Percentiles rank a stretch among this genome's conserved stretches.
These are phyloP conservation scores for Lepidium didymum DNA, from an alignment of 345 rosid genomes.

Conservation along the genomic window DNA sequence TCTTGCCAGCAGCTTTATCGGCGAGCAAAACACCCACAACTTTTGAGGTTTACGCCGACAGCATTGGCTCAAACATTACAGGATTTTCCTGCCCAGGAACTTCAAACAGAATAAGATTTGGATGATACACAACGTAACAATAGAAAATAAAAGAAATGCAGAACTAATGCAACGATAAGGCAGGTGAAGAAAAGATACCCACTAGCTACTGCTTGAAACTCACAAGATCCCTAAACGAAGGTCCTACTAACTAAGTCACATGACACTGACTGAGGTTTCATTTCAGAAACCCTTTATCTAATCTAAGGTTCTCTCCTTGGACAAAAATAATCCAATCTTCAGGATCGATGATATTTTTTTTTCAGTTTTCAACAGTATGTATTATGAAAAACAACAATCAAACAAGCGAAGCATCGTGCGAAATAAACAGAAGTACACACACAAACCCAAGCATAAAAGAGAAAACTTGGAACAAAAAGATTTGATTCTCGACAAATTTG, in stretches of 20 bases:
- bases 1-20: slow-evolving; percentile 27
- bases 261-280: not conserved
- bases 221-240: not conserved
- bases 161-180: not conserved
- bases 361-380: not conserved
- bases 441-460: not conserved
- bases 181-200: not conserved
- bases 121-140: not conserved
- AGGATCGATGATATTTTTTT: not conserved
- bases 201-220: not conserved
- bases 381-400: not conserved
- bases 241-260: not conserved
- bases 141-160: not conserved
- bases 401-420: not conserved
- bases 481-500: too few species aligned
- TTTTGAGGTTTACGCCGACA: slow-evolving; percentile 24
- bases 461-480: not conserved
- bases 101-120: slow-evolving; percentile 10
- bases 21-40: slow-evolving; percentile 21
- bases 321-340: not conserved
- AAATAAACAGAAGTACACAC: not conserved
- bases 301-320: not conserved
- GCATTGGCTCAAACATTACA: slow-evolving; percentile 27
- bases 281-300: not conserved
- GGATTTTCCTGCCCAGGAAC: slow-evolving; percentile 31